phyloP scores from a whole-genome alignment of 768 basidiomycete genomes.

The Gelatoporia subvermispora region DNA sequence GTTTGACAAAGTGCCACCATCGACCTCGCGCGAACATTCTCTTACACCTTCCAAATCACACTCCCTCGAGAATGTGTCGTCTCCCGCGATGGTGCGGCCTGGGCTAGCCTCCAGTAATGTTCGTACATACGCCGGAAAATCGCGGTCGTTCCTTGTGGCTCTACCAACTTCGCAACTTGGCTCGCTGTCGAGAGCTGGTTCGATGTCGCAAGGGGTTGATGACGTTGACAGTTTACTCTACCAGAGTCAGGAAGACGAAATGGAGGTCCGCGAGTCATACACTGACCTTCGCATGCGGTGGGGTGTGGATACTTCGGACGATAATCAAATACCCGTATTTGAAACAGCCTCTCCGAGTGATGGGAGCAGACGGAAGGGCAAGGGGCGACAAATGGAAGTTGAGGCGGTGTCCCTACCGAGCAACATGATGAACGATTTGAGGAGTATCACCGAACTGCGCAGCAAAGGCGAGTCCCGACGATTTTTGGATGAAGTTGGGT shows the following conservation, averaged over 20 bases:
- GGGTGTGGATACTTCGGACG: constrained; percentile 78
- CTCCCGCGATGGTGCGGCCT: constrained; percentile 19
- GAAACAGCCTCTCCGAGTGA: constrained; percentile 26
- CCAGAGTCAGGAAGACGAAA: constrained; percentile 34
- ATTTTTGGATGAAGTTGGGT: constrained; percentile 82
- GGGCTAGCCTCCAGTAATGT: constrained; percentile 32
- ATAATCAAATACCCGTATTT: constrained; percentile 30
- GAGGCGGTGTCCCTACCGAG: constrained; percentile 33
- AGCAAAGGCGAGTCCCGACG: constrained; percentile 76
- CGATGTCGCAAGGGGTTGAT: constrained; percentile 6
- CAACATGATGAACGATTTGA: constrained; percentile 68
- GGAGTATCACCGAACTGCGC: constrained; percentile 76
- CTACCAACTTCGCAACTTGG: constrained; percentile 36
- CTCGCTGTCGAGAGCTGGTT: neutral
- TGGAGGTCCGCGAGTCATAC: constrained; percentile 66
- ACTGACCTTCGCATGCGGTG: constrained; percentile 67
- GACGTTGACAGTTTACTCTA: constrained; percentile 5
- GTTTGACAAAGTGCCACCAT: constrained; percentile 10
- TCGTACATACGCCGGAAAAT: constrained; percentile 70
- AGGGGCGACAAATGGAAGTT: constrained; percentile 17
- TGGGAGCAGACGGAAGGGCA: constrained; percentile 35
- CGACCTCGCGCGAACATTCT: constrained; percentile 2
- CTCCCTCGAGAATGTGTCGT: constrained; percentile 17
- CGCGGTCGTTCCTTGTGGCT: constrained; percentile 75
- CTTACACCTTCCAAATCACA: constrained; percentile 13